These are phyloP conservation scores for Solanum megistacrolobum DNA, from an alignment of 257 asterid genomes.

Conservation along the genomic window DNA sequence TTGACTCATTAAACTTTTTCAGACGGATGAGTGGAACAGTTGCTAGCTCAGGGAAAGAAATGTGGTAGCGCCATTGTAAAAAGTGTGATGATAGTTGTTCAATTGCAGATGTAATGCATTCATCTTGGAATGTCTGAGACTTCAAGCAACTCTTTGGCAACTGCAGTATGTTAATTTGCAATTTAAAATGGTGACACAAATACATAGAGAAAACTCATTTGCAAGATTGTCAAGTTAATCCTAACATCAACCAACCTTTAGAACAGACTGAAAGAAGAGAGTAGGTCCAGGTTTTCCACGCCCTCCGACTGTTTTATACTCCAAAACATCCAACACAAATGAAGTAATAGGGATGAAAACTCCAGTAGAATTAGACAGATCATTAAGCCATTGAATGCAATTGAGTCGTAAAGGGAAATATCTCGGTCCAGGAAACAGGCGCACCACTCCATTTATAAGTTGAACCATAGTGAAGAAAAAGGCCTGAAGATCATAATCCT, in stretches of 20 bases:
- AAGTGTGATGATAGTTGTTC: conserved; percentile 72
- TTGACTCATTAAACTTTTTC: conserved; percentile 45
- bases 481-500: conserved; percentile 52
- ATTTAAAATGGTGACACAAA: conserved; percentile 8
- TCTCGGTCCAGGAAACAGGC: conserved; percentile 78
- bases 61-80: conserved; percentile 81
- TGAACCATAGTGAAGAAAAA: conserved; percentile 46
- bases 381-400: conserved; percentile 82
- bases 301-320: conserved; percentile 60
- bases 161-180: conserved; percentile 33
- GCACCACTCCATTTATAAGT: conserved; percentile 63
- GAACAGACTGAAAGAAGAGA: conserved; percentile 34
- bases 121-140: conserved; percentile 65
- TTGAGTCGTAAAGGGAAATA: conserved; percentile 83
- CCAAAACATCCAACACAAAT: conserved; percentile 63
- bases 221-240: not conserved
- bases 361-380: conserved; percentile 63
- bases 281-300: conserved; percentile 37
- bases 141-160: conserved; percentile 68
- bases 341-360: conserved; percentile 70
- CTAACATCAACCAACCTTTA: conserved; percentile 50
- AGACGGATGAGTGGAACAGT: conserved; percentile 64
- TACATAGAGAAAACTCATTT: not conserved
- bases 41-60: conserved; percentile 87
- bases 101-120: conserved; percentile 51